Percentiles rank a stretch among this genome's conserved stretches.
These are phyloP conservation scores for Ceratobasidium sp. DNA, from an alignment of 1,284 basidiomycete genomes.

Conservation along the genomic window DNA sequence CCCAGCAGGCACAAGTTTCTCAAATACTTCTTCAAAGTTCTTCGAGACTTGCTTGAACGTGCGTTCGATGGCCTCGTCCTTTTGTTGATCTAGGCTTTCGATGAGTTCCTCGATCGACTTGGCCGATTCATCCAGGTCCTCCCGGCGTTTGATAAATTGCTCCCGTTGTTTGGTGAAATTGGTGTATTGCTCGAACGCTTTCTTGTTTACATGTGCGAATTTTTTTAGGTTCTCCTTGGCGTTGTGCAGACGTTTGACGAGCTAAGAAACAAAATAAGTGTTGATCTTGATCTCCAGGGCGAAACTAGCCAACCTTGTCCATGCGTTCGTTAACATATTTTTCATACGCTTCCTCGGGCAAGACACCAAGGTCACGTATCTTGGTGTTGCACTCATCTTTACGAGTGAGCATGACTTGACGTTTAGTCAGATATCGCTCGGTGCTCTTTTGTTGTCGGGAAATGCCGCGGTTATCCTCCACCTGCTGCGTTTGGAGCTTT, in stretches of 20 bases:
- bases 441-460: conserved; percentile 93
- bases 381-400: conserved; percentile 94
- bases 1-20: conserved; percentile 95
- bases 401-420: conserved; percentile 81
- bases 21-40: conserved; percentile 98
- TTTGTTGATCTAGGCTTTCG: conserved; percentile 92
- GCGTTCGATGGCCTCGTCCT: conserved; percentile 97
- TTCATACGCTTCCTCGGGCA: conserved; percentile 97
- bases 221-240: conserved; percentile 95
- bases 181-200: conserved; percentile 98
- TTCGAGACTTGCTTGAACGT: conserved; percentile 98
- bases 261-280: conserved; percentile 58
- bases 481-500: conserved; percentile 79
- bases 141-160: conserved; percentile 84
- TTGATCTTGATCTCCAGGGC: background rate
- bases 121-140: conserved; percentile 91
- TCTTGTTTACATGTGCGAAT: conserved; percentile 99
- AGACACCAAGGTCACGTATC: conserved; percentile 94
- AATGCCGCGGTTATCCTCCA: conserved; percentile 86
- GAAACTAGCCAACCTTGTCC: conserved; percentile 70
- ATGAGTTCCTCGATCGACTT: conserved; percentile 95
- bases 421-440: conserved; percentile 92
- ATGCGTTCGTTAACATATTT: conserved; percentile 88
- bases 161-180: conserved; percentile 98
- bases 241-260: conserved; percentile 89